Evolutionary conservation across 371 early-diverging fungal genomes (phyloP).

Genomic region (Mucor mucedo): DNA sequence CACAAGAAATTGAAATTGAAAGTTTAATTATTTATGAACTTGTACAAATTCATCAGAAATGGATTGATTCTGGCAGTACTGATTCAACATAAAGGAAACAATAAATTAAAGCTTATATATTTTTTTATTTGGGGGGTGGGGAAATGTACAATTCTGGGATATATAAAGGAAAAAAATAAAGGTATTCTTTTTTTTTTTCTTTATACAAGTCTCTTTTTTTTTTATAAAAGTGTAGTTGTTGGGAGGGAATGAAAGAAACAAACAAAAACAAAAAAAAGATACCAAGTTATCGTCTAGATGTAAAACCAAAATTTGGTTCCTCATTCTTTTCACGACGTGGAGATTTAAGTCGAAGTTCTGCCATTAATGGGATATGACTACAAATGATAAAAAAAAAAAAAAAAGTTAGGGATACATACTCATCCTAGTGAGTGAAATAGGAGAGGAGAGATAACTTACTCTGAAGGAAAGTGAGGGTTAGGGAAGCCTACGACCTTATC

Average conservation of each 20-base stretch:
- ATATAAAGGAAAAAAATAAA: not conserved
- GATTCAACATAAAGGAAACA: slow-evolving; percentile 19
- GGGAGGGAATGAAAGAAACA: no score
- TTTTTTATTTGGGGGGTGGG: not conserved
- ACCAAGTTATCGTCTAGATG: slow-evolving; percentile 13
- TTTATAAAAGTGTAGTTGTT: no score
- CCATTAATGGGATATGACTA: slow-evolving; percentile 63
- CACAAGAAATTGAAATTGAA: slow-evolving; percentile 85
- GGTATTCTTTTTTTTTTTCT: not conserved
- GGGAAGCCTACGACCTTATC: slow-evolving; percentile 91
- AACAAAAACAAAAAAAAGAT: not conserved
- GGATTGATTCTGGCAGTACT: slow-evolving; percentile 53
- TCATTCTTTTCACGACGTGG: slow-evolving; percentile 27
- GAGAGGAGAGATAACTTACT: slow-evolving; percentile 62
- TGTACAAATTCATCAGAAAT: slow-evolving; percentile 68
- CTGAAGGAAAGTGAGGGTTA: slow-evolving; percentile 90
- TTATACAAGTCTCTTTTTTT: not conserved
- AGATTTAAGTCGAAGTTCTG: slow-evolving; percentile 52
- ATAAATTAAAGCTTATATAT: no score
- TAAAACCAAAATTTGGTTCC: slow-evolving; percentile 25
- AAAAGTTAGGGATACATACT: slow-evolving; percentile 7
- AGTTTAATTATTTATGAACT: slow-evolving; percentile 80
- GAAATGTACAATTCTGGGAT: not conserved
- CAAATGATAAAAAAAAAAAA: slow-evolving; percentile 14
- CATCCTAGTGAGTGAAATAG: no score